Conservation (phyloP, 2,329 filamentous ascomycete species). For the Aureobasidium sp. region DNA sequence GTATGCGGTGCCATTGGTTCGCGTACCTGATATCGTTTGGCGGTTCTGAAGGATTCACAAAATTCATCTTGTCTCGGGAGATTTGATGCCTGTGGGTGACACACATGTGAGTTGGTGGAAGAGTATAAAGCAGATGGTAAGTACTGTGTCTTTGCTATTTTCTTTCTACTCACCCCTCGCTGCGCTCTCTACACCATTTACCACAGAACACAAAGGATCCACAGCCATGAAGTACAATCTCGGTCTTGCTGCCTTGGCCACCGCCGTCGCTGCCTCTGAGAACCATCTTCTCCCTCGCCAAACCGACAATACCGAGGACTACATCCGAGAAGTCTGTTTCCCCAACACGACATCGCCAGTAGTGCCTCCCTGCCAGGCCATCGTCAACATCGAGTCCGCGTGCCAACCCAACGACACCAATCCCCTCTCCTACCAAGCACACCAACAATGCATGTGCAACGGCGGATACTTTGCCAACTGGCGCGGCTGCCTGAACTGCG, state of each 20-base stretch:
- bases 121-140: neutral
- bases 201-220: no score
- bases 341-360: conserved; percentile 16
- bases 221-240: neutral
- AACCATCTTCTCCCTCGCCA: neutral
- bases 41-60: neutral
- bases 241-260: neutral
- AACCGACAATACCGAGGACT: neutral
- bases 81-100: neutral
- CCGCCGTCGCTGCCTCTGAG: neutral
- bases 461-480: conserved; percentile 38
- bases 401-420: conserved; percentile 29
- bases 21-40: neutral
- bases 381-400: conserved; percentile 27
- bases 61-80: neutral
- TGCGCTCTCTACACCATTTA: neutral
- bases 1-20: neutral
- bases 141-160: neutral
- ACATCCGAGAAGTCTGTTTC: conserved; percentile 12
- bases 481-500: conserved; percentile 35
- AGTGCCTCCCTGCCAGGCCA: conserved; percentile 27
- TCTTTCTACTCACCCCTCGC: neutral
- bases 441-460: conserved; percentile 35
- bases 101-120: neutral
- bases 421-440: conserved; percentile 22